These are phyloP conservation scores for Umbelopsis isabellina DNA, from an alignment of 192 early-diverging fungal genomes.

Conservation along the genomic window DNA sequence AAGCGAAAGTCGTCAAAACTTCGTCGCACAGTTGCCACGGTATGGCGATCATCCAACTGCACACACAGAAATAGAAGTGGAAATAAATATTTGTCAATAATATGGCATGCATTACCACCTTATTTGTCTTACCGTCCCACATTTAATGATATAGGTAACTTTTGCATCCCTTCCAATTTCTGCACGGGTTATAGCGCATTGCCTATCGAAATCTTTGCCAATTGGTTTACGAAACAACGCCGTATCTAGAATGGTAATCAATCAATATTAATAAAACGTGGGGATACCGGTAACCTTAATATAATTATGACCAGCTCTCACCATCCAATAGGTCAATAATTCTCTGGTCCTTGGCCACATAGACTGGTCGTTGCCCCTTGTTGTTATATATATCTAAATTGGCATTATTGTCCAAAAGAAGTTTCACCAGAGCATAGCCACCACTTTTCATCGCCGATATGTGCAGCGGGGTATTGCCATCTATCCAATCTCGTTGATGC, in stretches of 20 bases:
- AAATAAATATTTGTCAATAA: background rate
- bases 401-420: constrained; percentile 36
- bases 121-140: constrained; percentile 39
- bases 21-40: constrained; percentile 45
- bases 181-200: constrained; percentile 36
- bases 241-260: background rate
- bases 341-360: constrained; percentile 38
- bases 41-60: constrained; percentile 29
- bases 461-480: constrained; percentile 49
- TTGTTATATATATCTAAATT: constrained; percentile 39
- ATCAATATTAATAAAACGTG: background rate
- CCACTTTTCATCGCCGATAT: constrained; percentile 37
- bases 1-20: constrained; percentile 52
- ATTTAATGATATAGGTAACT: constrained; percentile 44
- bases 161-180: constrained; percentile 11
- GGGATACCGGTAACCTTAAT: too few species aligned
- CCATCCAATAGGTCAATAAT: constrained; percentile 40
- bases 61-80: background rate
- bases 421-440: constrained; percentile 30
- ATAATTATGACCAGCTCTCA: constrained; percentile 30
- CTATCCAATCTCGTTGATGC: constrained; percentile 34
- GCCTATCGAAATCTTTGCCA: constrained; percentile 8
- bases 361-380: constrained; percentile 39
- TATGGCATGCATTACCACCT: background rate
- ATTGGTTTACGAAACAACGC: constrained; percentile 6